Evolutionary conservation across 176 grass and related monocot species (phyloP).

Genomic region (Cocos nucifera): DNA sequence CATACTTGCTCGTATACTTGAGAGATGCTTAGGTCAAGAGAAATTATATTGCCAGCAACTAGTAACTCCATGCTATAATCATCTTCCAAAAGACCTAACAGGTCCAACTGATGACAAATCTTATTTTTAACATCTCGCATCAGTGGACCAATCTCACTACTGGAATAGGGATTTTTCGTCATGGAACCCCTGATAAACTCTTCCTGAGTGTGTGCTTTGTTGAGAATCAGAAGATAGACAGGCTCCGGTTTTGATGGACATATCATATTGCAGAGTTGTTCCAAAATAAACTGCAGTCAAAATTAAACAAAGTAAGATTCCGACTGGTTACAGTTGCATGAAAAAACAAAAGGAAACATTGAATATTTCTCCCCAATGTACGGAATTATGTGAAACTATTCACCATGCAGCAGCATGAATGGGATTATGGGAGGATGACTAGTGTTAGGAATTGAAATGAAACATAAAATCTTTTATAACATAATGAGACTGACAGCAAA

Average conservation of each 20-base stretch:
- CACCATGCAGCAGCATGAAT: too few species aligned
- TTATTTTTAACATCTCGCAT: slow-evolving; percentile 99
- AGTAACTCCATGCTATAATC: slow-evolving; percentile 98
- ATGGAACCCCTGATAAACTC: slow-evolving; percentile 98
- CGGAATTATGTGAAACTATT: too few species aligned
- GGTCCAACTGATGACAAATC: slow-evolving; percentile 92
- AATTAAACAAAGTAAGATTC: not conserved
- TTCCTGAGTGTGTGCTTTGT: slow-evolving; percentile 96
- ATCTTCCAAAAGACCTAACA: slow-evolving; percentile 84
- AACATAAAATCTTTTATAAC: too few species aligned
- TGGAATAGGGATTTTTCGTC: slow-evolving; percentile 91
- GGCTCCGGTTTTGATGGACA: slow-evolving; percentile 87
- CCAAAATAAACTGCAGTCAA: slow-evolving; percentile 81
- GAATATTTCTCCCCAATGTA: too few species aligned
- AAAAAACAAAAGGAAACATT: too few species aligned
- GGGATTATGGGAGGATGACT: too few species aligned
- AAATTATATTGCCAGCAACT: slow-evolving; percentile 96
- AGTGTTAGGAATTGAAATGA: too few species aligned
- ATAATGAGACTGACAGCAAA: too few species aligned
- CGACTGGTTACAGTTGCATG: too few species aligned
- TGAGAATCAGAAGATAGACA: slow-evolving; percentile 83
- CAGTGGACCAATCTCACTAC: slow-evolving; percentile 77
- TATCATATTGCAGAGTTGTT: slow-evolving; percentile 98
- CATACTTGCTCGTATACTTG: slow-evolving; percentile 97
- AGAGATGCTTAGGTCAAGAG: slow-evolving; percentile 90